phyloP scores from a whole-genome alignment of 495 filamentous ascomycete species.

The Aspergillus panamensis region DNA sequence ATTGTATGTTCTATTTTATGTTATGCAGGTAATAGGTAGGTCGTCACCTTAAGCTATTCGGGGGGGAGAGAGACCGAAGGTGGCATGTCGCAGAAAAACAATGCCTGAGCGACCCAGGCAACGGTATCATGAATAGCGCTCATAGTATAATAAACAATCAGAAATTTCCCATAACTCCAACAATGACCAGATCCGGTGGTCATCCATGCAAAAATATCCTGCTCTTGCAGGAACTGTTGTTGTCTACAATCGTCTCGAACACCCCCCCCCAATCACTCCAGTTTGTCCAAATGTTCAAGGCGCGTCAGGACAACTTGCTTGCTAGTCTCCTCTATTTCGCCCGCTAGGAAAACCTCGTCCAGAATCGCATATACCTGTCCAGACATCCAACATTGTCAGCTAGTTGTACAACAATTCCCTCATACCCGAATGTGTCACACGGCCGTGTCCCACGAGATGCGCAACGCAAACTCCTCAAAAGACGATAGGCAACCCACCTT shows the following conservation, averaged over 20 bases:
- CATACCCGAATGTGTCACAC: not conserved
- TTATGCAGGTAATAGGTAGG: not conserved
- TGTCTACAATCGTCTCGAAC: not conserved
- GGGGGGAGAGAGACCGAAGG: not conserved
- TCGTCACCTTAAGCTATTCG: constrained; percentile 4
- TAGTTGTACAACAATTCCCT: constrained; percentile 1
- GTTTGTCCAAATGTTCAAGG: constrained; percentile 92
- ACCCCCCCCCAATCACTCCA: constrained; percentile 58
- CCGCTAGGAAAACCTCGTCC: constrained; percentile 94
- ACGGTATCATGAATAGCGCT: not conserved
- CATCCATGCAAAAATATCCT: constrained; percentile 18
- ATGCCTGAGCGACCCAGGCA: not conserved
- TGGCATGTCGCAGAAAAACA: not conserved
- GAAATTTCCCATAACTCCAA: constrained; percentile 22
- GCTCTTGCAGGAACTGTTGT: not conserved
- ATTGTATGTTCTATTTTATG: not conserved
- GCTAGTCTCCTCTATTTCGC: constrained; percentile 96
- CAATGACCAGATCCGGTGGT: constrained; percentile 20
- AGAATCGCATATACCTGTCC: constrained; percentile 92
- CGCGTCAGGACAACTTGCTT: constrained; percentile 96
- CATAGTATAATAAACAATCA: not conserved
- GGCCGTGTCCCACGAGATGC: not conserved
- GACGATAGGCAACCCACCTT: constrained; percentile 52
- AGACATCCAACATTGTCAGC: constrained; percentile 13
- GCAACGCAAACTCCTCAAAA: not conserved